Conservation (phyloP, 2,329 filamentous ascomycete species). For the Colletotrichum cereale region DNA sequence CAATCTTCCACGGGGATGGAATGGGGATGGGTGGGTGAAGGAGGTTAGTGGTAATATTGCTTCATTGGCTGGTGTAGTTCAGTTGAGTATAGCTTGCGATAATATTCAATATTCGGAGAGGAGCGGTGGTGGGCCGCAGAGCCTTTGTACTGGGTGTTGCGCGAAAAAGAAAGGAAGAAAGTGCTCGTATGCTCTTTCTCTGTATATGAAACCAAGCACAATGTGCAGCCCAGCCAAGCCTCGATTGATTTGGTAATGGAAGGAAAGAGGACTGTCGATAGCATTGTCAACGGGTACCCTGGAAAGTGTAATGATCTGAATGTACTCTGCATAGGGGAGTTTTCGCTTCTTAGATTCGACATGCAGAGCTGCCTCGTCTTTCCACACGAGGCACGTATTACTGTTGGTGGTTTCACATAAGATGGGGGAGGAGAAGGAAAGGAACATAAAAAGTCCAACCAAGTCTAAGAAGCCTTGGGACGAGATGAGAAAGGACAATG, state of each 20-base stretch:
- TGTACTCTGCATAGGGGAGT: background rate
- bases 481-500: background rate
- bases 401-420: too few relatives aligned
- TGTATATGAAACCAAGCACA: background rate
- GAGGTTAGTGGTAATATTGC: slow-evolving; percentile 2
- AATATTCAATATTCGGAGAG: background rate
- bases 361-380: background rate
- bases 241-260: background rate
- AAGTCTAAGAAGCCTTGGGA: background rate
- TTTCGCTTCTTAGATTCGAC: background rate
- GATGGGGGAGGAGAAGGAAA: background rate
- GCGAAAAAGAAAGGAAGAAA: background rate
- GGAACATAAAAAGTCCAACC: background rate
- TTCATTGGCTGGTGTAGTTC: background rate
- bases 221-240: background rate
- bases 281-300: background rate
- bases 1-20: slow-evolving; percentile 24
- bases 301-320: background rate
- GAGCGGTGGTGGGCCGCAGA: background rate
- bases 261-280: background rate
- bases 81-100: background rate
- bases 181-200: background rate
- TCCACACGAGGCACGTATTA: rapidly evolving
- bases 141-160: background rate
- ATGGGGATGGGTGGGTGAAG: background rate